A percentile compares a stretch with the other conserved stretches of the same genome.
Evolutionary conservation across 192 early-diverging fungal species (phyloP).

Genomic region (Backusella australiensis): DNA sequence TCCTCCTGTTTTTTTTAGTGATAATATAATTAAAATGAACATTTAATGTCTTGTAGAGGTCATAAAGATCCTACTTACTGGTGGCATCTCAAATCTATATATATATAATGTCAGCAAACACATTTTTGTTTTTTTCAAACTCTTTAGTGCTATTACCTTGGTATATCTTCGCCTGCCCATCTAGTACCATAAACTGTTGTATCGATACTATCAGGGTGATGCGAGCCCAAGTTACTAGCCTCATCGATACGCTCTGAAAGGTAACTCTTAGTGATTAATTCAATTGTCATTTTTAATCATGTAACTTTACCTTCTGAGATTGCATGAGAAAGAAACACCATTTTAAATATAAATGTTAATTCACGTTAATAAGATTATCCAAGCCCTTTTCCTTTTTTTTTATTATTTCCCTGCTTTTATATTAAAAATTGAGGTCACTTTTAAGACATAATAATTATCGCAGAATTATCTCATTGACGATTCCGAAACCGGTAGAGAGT

Average conservation of each 20-base stretch:
- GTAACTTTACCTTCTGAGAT: conserved; percentile 20
- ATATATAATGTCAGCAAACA: neutral
- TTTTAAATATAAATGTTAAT: neutral
- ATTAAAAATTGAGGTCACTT: neutral
- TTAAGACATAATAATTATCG: neutral
- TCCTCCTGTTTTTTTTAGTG: conserved; percentile 15
- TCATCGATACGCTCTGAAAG: conserved; percentile 24
- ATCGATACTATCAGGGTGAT: conserved; percentile 13
- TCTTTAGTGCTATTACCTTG: conserved; percentile 15
- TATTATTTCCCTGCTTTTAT: neutral
- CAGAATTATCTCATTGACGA: neutral
- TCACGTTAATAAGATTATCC: neutral
- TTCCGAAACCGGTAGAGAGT: neutral
- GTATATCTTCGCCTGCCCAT: conserved; percentile 32
- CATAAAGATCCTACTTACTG: conserved; percentile 15
- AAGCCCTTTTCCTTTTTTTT: neutral
- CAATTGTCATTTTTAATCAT: neutral
- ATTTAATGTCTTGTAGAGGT: neutral
- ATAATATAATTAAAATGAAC: neutral
- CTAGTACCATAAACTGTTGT: conserved; percentile 32
- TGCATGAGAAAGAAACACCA: conserved; percentile 28
- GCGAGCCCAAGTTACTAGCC: conserved; percentile 3
- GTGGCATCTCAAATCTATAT: conserved; percentile 30
- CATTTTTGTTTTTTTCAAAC: neutral
- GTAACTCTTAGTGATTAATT: no score